Conservation (phyloP, 805 yeast species). For the Ogataea neopini region DNA sequence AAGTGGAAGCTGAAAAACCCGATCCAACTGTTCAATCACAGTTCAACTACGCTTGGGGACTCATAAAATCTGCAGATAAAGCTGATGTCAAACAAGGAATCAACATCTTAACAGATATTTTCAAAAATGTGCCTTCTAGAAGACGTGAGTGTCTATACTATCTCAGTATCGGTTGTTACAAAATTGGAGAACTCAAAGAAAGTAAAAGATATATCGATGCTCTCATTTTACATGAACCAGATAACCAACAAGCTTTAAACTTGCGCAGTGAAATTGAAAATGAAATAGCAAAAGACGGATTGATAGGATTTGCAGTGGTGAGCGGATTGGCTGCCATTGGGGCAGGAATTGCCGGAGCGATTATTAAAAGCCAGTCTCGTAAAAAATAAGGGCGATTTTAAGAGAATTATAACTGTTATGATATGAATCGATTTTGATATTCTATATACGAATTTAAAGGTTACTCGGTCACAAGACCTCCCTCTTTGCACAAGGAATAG, state of each 20-base stretch:
- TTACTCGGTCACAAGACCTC: constrained; percentile 48
- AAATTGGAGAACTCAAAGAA: constrained; percentile 82
- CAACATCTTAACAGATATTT: constrained; percentile 65
- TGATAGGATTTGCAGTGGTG: constrained; percentile 83
- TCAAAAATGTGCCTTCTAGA: constrained; percentile 75
- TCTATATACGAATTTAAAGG: background rate
- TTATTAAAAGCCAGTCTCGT: constrained; percentile 22
- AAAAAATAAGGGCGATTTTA: constrained; percentile 10
- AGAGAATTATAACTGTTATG: too few relatives aligned
- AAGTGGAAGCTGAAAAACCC: constrained; percentile 79
- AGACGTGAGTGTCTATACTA: constrained; percentile 90
- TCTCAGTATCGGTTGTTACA: constrained; percentile 82
- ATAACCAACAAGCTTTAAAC: constrained; percentile 71
- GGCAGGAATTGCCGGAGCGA: constrained; percentile 45
- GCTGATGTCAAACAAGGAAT: constrained; percentile 79
- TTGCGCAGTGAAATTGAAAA: constrained; percentile 79
- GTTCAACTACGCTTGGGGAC: constrained; percentile 96
- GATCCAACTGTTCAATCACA: constrained; percentile 77
- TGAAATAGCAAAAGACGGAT: constrained; percentile 81
- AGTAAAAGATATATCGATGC: constrained; percentile 85
- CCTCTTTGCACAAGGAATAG: constrained; percentile 78
- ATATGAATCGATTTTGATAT: too few relatives aligned
- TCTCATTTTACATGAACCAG: constrained; percentile 77
- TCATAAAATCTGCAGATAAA: constrained; percentile 66
- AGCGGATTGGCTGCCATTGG: constrained; percentile 87